Evolutionary conservation across 108 stramenopile genomes (phyloP), one percentile per base, ranked within the genome.

Genomic region (Hondaea fermentalgiana): DNA sequence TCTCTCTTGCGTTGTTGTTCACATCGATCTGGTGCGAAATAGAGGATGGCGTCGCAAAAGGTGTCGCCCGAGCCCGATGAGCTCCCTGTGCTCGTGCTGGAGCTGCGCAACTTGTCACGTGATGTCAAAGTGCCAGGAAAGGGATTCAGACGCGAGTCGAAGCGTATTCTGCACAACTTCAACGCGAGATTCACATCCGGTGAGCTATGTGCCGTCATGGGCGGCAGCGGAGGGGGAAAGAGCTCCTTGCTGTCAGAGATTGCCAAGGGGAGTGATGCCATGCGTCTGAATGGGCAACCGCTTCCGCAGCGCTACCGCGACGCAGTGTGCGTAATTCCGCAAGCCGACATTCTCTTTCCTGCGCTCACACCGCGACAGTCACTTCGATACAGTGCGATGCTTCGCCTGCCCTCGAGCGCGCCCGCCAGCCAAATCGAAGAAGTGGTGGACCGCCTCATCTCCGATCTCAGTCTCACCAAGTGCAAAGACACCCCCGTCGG

Each of bases 341-440:
- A 93, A 58, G 92, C 91, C 21, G 92, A 93, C 87, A 87, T 92
- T 55, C 69, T 93, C 89, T 72, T 89, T 58, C 88, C 90, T 0
- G 87, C 72, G 43, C 51, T 91, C 17, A 93, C 91, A 8, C 88
- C 91, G 43, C n/a, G 88, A 10, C 90, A 93, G 57, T 72, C 58
- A 49, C 17, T 93, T 16, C 19, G 43, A 0, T 92, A 89, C 89
- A 44, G 72, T 57, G 92, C 92, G 14, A 23, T 25, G 21, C 14
- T 59, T n/a, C 91, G 90, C 23, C 58, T 90, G 19, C 88, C 90
- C n/a, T 12, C 29, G 35, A 25, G 14, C 5, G 10, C n/a, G 17
- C 47, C 44, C 5, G 72, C 55, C 16, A 59, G 25, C 14, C 29
- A 8, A 4, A 16, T 72, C 0, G 14, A 71, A 17, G 28, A n/a